Conservation (phyloP, 305 asterid genomes). For the Stenogyne calaminthoides region DNA sequence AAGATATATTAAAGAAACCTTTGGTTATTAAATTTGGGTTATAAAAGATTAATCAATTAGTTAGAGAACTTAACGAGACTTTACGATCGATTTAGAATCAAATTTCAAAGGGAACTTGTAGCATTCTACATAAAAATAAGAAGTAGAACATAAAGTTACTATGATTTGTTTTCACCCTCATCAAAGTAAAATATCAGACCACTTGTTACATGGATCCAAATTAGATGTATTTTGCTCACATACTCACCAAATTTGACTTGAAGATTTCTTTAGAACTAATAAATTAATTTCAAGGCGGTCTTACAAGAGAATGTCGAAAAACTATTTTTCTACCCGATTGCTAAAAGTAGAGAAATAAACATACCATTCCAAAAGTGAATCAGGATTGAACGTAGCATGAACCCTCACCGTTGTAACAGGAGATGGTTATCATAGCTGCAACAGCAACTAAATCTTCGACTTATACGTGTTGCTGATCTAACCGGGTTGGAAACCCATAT, state of each 20-base stretch:
- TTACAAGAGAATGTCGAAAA: background rate
- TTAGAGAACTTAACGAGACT: background rate
- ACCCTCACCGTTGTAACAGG: slow-evolving; percentile 12
- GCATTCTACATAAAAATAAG: background rate
- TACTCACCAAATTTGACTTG: background rate
- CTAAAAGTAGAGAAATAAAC: background rate
- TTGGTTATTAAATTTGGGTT: background rate
- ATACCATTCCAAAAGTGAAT: slow-evolving; percentile 6
- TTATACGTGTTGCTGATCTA: background rate
- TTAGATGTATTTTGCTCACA: background rate
- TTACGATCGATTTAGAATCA: background rate
- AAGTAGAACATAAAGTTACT: background rate
- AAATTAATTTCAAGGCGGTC: background rate
- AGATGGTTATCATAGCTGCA: background rate
- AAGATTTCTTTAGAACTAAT: background rate
- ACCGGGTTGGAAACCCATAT: background rate
- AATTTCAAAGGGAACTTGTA: background rate
- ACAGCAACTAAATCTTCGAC: slow-evolving; percentile 20
- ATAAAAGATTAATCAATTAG: background rate
- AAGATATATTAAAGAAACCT: background rate
- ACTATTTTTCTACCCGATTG: background rate
- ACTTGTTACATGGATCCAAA: too few species aligned
- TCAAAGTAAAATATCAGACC: background rate
- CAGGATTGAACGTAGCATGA: slow-evolving; percentile 9
- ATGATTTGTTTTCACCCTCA: background rate